phyloP scores from a whole-genome alignment of 140 eudicot species.

The Oenanthe javanica region DNA sequence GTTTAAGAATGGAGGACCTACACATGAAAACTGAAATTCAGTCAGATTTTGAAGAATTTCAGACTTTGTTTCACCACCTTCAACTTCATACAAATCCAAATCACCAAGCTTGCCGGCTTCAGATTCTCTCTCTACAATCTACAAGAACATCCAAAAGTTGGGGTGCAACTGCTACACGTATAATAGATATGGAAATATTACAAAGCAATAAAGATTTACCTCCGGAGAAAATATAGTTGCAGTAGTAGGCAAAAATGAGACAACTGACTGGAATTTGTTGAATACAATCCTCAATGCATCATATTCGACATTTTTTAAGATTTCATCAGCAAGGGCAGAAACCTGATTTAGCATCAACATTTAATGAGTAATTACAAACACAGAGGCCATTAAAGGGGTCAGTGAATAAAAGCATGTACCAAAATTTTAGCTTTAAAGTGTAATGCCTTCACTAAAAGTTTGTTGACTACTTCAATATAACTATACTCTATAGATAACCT shows the following conservation, averaged over 20 bases:
- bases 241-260: conserved; percentile 69
- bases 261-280: conserved; percentile 93
- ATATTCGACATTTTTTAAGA: conserved; percentile 83
- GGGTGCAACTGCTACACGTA: not conserved
- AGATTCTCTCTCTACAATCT: conserved; percentile 92
- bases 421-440: not conserved
- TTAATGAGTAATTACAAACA: conserved; percentile 61
- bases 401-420: not conserved
- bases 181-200: not conserved
- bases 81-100: conserved; percentile 79
- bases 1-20: conserved; percentile 23
- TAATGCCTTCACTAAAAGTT: not conserved
- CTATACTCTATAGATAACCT: not conserved
- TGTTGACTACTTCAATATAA: no score
- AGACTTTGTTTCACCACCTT: conserved; percentile 92
- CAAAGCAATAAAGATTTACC: conserved; percentile 29
- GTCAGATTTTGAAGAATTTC: conserved; percentile 91
- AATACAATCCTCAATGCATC: conserved; percentile 91
- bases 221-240: conserved; percentile 91
- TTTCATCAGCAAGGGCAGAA: conserved; percentile 90
- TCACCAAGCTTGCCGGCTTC: conserved; percentile 88
- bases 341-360: conserved; percentile 80
- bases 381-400: conserved; percentile 17
- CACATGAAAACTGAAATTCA: conserved; percentile 94
- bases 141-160: not conserved